Percentiles rank a stretch among this genome's conserved stretches.
Evolutionary conservation across 441 rosid genomes (phyloP).

Genomic region (Cnidoscolus chayamansa): DNA sequence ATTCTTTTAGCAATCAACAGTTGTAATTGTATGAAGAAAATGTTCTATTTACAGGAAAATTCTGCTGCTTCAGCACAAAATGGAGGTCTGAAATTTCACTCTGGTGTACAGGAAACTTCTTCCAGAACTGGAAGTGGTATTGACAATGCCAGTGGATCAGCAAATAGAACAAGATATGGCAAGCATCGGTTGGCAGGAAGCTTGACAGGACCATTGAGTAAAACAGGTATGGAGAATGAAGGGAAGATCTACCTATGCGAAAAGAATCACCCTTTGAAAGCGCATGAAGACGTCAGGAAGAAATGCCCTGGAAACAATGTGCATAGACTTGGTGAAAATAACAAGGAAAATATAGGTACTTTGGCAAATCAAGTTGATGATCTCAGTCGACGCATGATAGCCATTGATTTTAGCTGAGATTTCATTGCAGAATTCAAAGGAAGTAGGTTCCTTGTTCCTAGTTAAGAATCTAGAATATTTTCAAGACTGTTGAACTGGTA

Average conservation of each 20-base stretch:
- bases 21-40: background rate
- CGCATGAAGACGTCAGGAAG: background rate
- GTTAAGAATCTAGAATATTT: background rate
- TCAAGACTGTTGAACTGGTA: background rate
- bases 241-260: background rate
- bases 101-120: conserved; percentile 17
- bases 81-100: conserved; percentile 27
- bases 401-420: conserved; percentile 20
- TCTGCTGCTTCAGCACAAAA: conserved; percentile 21
- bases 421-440: background rate
- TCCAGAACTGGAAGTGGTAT: conserved; percentile 9
- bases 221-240: conserved; percentile 15
- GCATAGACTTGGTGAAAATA: conserved; percentile 4
- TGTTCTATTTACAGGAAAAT: conserved; percentile 27
- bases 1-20: conserved; percentile 1
- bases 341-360: conserved; percentile 35
- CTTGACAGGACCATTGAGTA: background rate
- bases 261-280: conserved; percentile 21
- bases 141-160: conserved; percentile 14
- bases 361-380: conserved; percentile 29
- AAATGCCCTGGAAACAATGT: background rate
- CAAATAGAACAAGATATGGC: conserved; percentile 18
- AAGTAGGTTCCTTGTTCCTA: background rate
- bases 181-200: conserved; percentile 25
- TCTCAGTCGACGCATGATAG: conserved; percentile 27